These are phyloP conservation scores for Hypoxylon trugodes DNA, from an alignment of 495 filamentous ascomycete genomes.

Conservation along the genomic window DNA sequence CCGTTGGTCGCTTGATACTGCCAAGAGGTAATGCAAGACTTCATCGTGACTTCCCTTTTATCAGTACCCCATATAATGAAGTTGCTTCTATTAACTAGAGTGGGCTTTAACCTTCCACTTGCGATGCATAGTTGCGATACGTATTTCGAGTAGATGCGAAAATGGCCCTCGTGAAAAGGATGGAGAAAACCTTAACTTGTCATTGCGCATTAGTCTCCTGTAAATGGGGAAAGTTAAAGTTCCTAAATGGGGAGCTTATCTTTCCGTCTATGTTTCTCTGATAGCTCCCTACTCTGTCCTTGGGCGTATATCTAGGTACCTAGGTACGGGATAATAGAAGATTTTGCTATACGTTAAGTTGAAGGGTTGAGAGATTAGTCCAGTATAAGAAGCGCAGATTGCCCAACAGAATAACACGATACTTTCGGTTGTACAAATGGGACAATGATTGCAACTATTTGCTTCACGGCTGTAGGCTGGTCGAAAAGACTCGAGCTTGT, in stretches of 20 bases:
- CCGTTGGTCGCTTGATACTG: background rate
- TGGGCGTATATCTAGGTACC: no score
- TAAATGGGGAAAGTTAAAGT: background rate
- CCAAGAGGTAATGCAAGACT: background rate
- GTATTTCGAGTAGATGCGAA: background rate
- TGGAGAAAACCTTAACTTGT: slow-evolving; percentile 12
- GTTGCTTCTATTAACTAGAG: slow-evolving; percentile 3
- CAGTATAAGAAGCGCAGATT: background rate
- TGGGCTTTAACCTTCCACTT: slow-evolving; percentile 4
- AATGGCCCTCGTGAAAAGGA: slow-evolving; percentile 2
- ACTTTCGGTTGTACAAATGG: slow-evolving; percentile 4
- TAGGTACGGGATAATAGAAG: background rate
- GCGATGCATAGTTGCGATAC: background rate
- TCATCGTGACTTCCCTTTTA: slow-evolving; percentile 16
- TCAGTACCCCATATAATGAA: slow-evolving; percentile 9
- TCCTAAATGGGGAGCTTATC: background rate
- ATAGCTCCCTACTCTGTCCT: no score
- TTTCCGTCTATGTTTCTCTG: background rate
- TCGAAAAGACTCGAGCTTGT: background rate
- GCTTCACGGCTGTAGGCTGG: background rate
- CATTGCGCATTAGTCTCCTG: background rate
- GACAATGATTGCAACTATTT: background rate
- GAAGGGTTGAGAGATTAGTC: background rate
- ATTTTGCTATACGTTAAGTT: background rate
- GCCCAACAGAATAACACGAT: background rate